Percentiles rank a stretch among this genome's conserved stretches.
Evolutionary conservation across 169 alveolate genomes (phyloP).

Genomic region (Plasmodium falciparum): DNA sequence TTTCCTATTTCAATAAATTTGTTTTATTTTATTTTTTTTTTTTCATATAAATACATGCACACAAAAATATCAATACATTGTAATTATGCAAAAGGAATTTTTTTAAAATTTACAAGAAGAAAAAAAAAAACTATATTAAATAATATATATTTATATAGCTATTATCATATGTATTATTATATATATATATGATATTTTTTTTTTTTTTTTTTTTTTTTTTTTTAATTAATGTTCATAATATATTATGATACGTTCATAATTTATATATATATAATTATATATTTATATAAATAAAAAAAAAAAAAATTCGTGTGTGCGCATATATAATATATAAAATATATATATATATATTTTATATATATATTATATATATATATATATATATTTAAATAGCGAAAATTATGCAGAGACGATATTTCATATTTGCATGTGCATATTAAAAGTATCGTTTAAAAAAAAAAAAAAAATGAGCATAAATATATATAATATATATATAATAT

Average conservation of each 20-base stretch:
- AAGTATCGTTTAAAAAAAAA: conserved; percentile 57
- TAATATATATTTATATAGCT: too few relatives aligned
- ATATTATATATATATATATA: not conserved
- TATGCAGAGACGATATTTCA: conserved; percentile 31
- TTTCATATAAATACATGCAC: too few relatives aligned
- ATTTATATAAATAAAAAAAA: not conserved
- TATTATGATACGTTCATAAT: too few relatives aligned
- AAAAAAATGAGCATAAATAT: conserved; percentile 14
- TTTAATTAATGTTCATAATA: too few relatives aligned
- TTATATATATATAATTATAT: conserved; percentile 12
- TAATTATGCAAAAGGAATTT: too few relatives aligned
- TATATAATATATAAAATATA: conserved; percentile 1
- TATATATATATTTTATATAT: not conserved
- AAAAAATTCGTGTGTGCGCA: conserved; percentile 21
- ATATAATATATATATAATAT: not conserved
- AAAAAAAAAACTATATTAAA: too few relatives aligned
- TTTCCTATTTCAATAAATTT: too few relatives aligned
- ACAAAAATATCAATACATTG: too few relatives aligned
- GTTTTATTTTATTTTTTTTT: too few relatives aligned
- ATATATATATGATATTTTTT: not conserved
- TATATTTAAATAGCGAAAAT: conserved; percentile 23
- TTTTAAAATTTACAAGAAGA: too few relatives aligned
- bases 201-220: too few relatives aligned
- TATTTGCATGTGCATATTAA: conserved; percentile 55
- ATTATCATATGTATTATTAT: not conserved